phyloP scores from a whole-genome alignment of 2,329 filamentous ascomycete genomes.

The Tolypocladium amazonense region DNA sequence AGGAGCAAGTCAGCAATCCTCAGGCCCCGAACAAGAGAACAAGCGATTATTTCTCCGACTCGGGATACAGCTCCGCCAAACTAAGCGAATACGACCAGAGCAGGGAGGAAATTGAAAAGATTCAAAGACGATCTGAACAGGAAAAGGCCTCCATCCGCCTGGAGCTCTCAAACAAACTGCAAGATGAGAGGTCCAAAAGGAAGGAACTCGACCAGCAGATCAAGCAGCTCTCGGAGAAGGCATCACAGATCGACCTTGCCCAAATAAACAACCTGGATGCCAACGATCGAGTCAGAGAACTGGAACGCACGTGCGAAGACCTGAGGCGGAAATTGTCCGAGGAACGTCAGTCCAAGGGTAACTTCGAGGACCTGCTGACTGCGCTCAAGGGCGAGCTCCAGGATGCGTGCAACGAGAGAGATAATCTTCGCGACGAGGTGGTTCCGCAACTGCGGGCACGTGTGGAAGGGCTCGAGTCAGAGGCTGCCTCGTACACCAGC shows the following conservation, averaged over 20 bases:
- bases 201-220: constrained; percentile 75
- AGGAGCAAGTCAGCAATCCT: constrained; percentile 59
- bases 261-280: constrained; percentile 47
- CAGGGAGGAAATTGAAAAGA: constrained; percentile 66
- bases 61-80: constrained; percentile 76
- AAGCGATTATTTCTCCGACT: constrained; percentile 98
- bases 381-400: constrained; percentile 77
- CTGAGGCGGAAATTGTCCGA: constrained; percentile 71
- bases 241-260: constrained; percentile 49
- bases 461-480: constrained; percentile 66
- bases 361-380: constrained; percentile 83
- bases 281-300: constrained; percentile 57
- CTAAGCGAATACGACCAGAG: constrained; percentile 56
- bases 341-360: constrained; percentile 79
- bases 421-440: constrained; percentile 82
- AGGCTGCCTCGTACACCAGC: constrained; percentile 61
- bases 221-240: constrained; percentile 67
- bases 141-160: constrained; percentile 80
- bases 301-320: constrained; percentile 74
- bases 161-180: constrained; percentile 74
- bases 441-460: constrained; percentile 68
- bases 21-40: constrained; percentile 58
- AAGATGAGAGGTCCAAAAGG: constrained; percentile 71
- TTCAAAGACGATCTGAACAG: constrained; percentile 78
- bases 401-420: constrained; percentile 74